Base-by-base conservation (phyloP, 2,329 filamentous ascomycete species). In the Huntiella decipiens region DNA sequence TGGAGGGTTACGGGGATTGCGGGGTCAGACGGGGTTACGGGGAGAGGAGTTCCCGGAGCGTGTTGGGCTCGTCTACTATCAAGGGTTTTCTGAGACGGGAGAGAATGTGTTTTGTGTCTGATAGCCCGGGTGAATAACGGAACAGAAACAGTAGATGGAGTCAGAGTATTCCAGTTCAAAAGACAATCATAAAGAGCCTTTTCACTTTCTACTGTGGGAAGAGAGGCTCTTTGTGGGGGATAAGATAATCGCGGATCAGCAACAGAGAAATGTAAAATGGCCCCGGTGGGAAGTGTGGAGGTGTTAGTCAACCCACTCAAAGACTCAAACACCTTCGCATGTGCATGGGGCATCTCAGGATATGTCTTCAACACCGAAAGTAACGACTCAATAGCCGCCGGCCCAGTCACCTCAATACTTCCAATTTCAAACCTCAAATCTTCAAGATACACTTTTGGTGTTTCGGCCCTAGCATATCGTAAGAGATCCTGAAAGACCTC, bases 221-320 rank as follows among this genome's bases (percentile, higher is more conserved):
- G 53, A n/a, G 63, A 57, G 17, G 71, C 57, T 37, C 67, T 71
- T 43, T 70, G 70, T 2, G 82, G 80, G 7, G 87, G 87, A 56
- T 86, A 80, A 48, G 72, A 70, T 12, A 96, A 68, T 6, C 88
- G 78, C 28, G 88, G 86, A 56, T 98, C 91, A 45, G 76, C 69
- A 3, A 82, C 66, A 2, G 75, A 68, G 57, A 96, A 91, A 0
- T 73, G 68, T 3, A 96, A 63, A 3, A 91, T 58, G 1, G 79
- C 70, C 45, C 82, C 79, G 13, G 66, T 58, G 3, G 87, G 84
- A 1, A 94, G 64, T 2, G 76, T 68, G 0, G 78, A 71, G 2
- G 81, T 71, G 54, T 84, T 83, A 4, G 74, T 77, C 7, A 86
- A 63, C 2, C 73, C 68, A 11, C 59, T 57, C 2, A 82, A 60